Percentiles rank a stretch among this genome's conserved stretches.
phyloP scores from a whole-genome alignment of 805 yeast genomes.

The Zygotorulaspora florentina region DNA sequence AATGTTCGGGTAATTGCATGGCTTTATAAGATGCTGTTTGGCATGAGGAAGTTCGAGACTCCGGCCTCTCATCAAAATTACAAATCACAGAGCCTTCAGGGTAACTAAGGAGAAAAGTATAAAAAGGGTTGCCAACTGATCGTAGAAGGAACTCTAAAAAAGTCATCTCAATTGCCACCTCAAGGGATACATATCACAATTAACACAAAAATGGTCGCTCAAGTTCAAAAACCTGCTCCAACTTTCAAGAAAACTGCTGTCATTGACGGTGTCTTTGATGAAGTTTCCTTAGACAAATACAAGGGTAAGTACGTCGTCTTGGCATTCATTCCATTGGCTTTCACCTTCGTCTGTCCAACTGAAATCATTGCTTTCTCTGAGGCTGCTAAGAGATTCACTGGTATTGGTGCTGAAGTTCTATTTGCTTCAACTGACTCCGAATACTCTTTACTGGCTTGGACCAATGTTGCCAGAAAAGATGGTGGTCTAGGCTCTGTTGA shows the following conservation, averaged over 20 bases:
- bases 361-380: constrained; percentile 98
- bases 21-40: not conserved
- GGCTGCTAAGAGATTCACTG: constrained; percentile 85
- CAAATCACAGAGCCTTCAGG: constrained; percentile 9
- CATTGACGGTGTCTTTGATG: constrained; percentile 93
- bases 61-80: constrained; percentile 2
- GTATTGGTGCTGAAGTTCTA: constrained; percentile 80
- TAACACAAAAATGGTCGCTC: constrained; percentile 67
- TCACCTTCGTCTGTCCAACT: constrained; percentile 99
- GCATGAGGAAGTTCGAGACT: constrained; percentile 8
- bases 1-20: not conserved
- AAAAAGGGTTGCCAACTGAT: constrained; percentile 7
- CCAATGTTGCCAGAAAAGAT: constrained; percentile 90
- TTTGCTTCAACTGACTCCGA: constrained; percentile 99
- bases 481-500: constrained; percentile 97
- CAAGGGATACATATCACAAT: constrained; percentile 1
- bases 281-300: constrained; percentile 88
- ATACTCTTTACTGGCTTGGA: constrained; percentile 97
- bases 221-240: constrained; percentile 96
- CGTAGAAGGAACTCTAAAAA: not conserved
- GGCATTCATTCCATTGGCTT: constrained; percentile 97
- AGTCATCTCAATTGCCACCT: not conserved
- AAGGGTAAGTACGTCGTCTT: constrained; percentile 97
- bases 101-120: constrained; percentile 11
- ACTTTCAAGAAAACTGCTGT: constrained; percentile 95